Base-by-base conservation (phyloP, 306 rosid species). In the Purshia tridentata region DNA sequence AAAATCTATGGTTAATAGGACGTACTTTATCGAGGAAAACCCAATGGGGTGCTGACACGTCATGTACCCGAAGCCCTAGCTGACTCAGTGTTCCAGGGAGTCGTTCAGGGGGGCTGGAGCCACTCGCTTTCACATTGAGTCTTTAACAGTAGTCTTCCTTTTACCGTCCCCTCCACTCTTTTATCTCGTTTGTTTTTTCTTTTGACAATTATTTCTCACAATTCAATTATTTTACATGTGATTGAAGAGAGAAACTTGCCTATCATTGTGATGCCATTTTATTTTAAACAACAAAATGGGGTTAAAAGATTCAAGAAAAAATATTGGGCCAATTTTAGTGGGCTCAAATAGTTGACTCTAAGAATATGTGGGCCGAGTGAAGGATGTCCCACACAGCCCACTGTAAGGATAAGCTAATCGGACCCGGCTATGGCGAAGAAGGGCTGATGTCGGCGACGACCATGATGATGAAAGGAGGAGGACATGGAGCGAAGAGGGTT, bases 21-120 rank as follows among this genome's bases (percentile, higher is more conserved):
- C 68, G 62, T 51, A 72, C 73, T 41, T 39, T 6, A 46, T 4
- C 13, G 11, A 5, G 9, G 8, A n/a, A 0, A 0, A 10, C 2
- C 76, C n/a, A 70, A 70, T 70, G 44, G 19, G 1, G 2, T 0
- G 8, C 2, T 20, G 81, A 77, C 81, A 70, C 81, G 61, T 46
- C 11, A 5, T 4, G 65, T 4, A 2, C 6, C 60, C 37, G 47
- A 5, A 37, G 60, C 67, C 8, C 9, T 3, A 40, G 67, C 10
- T 61, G 48, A 40, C 7, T 37, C 67, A 40, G 48, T 9, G 9
- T 18, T 42, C 35, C 42, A 58, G 18, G 45, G 42, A 29, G 35
- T 0, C 65, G 29, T 19, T 59, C 65, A 35, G 65, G 65, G 5
- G 65, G 65, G 5, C 35, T 29, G 35, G 35, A 29, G 35, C 35